phyloP scores from a whole-genome alignment of 495 filamentous ascomycete species.

The Aspergillus panamensis region DNA sequence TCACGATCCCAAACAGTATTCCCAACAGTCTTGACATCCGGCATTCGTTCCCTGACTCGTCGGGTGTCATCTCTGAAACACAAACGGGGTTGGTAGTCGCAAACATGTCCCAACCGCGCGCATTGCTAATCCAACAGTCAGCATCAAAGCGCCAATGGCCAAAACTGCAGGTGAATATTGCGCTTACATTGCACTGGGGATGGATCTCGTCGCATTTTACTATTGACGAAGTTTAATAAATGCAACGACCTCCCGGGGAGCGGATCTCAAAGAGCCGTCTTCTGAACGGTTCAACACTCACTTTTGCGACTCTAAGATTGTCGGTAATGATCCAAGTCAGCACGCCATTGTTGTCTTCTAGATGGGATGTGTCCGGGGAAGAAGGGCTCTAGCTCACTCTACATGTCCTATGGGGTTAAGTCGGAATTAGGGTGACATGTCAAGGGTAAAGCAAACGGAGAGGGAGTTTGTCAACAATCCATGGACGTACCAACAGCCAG shows the following conservation, averaged over 20 bases:
- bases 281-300: conserved; percentile 23
- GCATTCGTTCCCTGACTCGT: conserved; percentile 53
- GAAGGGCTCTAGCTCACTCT: conserved; percentile 37
- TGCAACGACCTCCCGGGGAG: conserved; percentile 5
- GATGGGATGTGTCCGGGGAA: not conserved
- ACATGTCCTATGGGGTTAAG: conserved; percentile 39
- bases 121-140: conserved; percentile 44
- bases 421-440: conserved; percentile 7
- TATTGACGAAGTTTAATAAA: conserved; percentile 16
- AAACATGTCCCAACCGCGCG: conserved; percentile 51
- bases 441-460: conserved; percentile 15
- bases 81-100: conserved; percentile 55
- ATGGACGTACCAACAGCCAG: conserved; percentile 50
- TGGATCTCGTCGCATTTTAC: conserved; percentile 54
- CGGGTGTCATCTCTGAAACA: conserved; percentile 56
- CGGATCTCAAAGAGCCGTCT: not conserved
- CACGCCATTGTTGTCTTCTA: conserved; percentile 5
- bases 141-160: not conserved
- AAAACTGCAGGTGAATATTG: conserved; percentile 11
- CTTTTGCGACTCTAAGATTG: conserved; percentile 47
- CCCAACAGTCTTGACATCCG: conserved; percentile 47
- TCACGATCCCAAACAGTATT: conserved; percentile 56
- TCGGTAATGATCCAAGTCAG: conserved; percentile 14
- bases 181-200: conserved; percentile 49
- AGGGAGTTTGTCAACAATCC: conserved; percentile 10